Evolutionary conservation across 805 yeast species (phyloP).

Genomic region (Saccharomyces cerevisiae): DNA sequence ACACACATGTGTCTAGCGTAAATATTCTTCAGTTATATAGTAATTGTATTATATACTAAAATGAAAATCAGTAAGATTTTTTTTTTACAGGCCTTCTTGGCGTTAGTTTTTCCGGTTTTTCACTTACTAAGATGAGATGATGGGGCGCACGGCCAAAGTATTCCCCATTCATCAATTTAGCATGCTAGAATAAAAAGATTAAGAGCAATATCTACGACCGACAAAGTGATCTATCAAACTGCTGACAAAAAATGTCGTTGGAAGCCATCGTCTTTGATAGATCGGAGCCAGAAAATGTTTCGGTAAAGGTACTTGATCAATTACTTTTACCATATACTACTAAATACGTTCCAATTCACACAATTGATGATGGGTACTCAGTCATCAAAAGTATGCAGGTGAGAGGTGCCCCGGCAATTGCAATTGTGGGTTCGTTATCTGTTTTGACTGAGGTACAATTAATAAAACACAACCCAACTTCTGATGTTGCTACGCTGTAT

Average conservation of each 20-base stretch:
- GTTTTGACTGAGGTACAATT: constrained; percentile 60
- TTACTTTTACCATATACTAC: constrained; percentile 73
- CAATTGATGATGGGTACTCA: constrained; percentile 66
- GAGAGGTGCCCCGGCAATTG: constrained; percentile 97
- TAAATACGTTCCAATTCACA: constrained; percentile 50
- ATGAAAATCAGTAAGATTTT: not conserved
- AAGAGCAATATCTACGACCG: not conserved
- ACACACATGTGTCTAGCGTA: not conserved
- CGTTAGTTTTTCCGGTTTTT: not conserved
- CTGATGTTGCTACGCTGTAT: constrained; percentile 23
- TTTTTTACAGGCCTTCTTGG: not conserved
- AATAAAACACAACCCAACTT: constrained; percentile 23
- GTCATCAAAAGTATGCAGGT: constrained; percentile 91
- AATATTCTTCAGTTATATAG: not conserved
- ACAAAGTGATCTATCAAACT: not conserved
- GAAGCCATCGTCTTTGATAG: constrained; percentile 65
- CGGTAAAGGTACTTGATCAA: constrained; percentile 69
- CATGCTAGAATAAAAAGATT: not conserved
- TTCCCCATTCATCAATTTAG: not conserved
- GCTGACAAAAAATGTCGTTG: constrained; percentile 30
- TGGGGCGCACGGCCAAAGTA: not conserved
- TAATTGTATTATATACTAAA: not conserved
- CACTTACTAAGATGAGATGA: not conserved
- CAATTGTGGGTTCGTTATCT: constrained; percentile 84
- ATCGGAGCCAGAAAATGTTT: constrained; percentile 23